phyloP scores from a whole-genome alignment of 305 asterid genomes.

The Galium porrigens region DNA sequence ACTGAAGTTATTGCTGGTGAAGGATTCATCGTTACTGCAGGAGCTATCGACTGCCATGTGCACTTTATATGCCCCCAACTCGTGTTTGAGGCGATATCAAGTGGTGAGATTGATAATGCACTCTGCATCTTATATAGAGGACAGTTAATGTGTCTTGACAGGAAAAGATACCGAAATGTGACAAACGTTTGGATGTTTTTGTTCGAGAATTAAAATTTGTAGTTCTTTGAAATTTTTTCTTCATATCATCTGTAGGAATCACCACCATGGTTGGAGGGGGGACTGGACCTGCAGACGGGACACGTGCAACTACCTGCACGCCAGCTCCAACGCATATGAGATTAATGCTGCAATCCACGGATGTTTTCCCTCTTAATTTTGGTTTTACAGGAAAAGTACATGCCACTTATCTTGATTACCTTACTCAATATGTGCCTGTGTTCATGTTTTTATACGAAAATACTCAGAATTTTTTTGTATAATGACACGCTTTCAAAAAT shows the following conservation, averaged over 20 bases:
- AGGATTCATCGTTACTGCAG: constrained; percentile 87
- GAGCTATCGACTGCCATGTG: constrained; percentile 91
- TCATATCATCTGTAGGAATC: constrained; percentile 32
- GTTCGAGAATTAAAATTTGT: background rate
- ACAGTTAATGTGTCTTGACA: background rate
- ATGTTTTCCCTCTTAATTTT: constrained; percentile 75
- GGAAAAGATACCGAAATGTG: background rate
- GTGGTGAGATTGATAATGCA: constrained; percentile 44
- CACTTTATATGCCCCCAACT: constrained; percentile 94
- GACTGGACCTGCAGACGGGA: constrained; percentile 85
- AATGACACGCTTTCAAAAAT: constrained; percentile 10
- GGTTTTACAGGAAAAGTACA: constrained; percentile 89
- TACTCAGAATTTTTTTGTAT: background rate
- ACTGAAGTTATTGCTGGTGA: constrained; percentile 93
- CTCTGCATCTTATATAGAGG: background rate
- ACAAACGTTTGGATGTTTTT: background rate
- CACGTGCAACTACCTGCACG: constrained; percentile 95
- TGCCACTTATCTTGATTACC: constrained; percentile 6
- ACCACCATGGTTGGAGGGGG: constrained; percentile 92
- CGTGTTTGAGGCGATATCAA: constrained; percentile 76
- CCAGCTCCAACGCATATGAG: constrained; percentile 74
- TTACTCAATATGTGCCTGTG: constrained; percentile 5
- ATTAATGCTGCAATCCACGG: constrained; percentile 84
- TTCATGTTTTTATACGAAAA: background rate
- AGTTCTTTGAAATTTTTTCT: constrained; percentile 3